Percentiles rank a stretch among this genome's conserved stretches.
These are phyloP conservation scores for Trichophyton mentagrophytes DNA, from an alignment of 2,329 filamentous ascomycete species.

Conservation along the genomic window DNA sequence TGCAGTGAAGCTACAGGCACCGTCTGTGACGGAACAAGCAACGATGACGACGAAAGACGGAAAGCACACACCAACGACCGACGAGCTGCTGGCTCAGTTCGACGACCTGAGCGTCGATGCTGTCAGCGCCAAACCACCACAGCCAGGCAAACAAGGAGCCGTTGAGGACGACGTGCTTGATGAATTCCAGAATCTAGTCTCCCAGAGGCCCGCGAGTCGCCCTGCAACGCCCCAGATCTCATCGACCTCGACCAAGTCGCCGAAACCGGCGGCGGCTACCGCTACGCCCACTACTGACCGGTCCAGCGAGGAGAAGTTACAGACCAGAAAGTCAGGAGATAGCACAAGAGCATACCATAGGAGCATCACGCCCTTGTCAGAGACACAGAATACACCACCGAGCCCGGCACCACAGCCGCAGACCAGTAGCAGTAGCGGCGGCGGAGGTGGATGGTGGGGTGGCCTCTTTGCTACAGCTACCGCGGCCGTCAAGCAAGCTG, in stretches of 20 bases:
- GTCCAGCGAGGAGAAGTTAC: constrained; percentile 52
- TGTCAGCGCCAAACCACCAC: constrained; percentile 11
- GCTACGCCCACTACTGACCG: constrained; percentile 33
- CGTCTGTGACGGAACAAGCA: background rate
- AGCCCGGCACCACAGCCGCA: constrained; percentile 36
- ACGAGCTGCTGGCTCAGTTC: constrained; percentile 40
- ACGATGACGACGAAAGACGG: constrained; percentile 20
- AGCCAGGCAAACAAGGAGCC: constrained; percentile 12
- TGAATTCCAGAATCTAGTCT: constrained; percentile 70
- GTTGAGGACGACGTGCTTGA: constrained; percentile 65
- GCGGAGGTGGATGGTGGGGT: constrained; percentile 76
- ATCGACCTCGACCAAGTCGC: constrained; percentile 38
- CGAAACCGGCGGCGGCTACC: constrained; percentile 19
- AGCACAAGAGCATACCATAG: constrained; percentile 59
- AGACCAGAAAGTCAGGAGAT: constrained; percentile 60
- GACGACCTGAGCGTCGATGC: constrained; percentile 33
- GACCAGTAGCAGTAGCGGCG: no score
- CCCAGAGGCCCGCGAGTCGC: constrained; percentile 55
- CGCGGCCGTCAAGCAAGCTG: constrained; percentile 69
- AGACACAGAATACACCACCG: constrained; percentile 41
- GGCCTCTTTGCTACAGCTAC: constrained; percentile 68
- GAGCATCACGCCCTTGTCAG: constrained; percentile 50
- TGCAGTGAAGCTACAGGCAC: background rate
- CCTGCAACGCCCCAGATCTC: constrained; percentile 65
- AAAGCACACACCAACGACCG: constrained; percentile 27